phyloP scores from a whole-genome alignment of 305 asterid species.

The Solanum chacoense region DNA sequence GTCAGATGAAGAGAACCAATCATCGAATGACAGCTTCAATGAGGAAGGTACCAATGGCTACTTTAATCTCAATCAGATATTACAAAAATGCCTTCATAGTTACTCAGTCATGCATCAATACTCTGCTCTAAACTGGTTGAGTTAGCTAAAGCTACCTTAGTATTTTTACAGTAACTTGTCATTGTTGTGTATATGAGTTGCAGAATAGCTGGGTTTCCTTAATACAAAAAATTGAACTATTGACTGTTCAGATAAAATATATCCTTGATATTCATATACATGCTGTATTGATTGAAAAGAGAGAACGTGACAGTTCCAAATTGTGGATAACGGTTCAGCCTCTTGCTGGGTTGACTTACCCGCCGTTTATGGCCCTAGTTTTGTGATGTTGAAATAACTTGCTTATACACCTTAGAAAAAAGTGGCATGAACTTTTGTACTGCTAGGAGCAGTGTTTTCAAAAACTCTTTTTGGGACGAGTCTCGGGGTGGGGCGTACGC shows the following conservation, averaged over 20 bases:
- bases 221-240: not conserved
- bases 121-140: not conserved
- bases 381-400: not conserved
- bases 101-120: not conserved
- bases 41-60: slow-evolving; percentile 52
- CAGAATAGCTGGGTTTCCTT: not conserved
- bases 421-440: not conserved
- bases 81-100: not conserved
- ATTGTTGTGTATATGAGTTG: not conserved
- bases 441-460: not conserved
- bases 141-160: not conserved
- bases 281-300: not conserved
- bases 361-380: not conserved
- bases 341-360: not conserved
- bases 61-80: not conserved
- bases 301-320: not conserved
- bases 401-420: not conserved
- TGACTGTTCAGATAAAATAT: not conserved
- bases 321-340: not conserved
- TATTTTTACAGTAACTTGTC: not conserved
- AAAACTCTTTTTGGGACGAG: not conserved
- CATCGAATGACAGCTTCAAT: slow-evolving; percentile 37
- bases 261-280: not conserved
- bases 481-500: not conserved
- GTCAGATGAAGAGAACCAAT: slow-evolving; percentile 70